These are phyloP conservation scores for Syncephalis plumigaleata DNA, from an alignment of 371 early-diverging fungal species.

Conservation along the genomic window DNA sequence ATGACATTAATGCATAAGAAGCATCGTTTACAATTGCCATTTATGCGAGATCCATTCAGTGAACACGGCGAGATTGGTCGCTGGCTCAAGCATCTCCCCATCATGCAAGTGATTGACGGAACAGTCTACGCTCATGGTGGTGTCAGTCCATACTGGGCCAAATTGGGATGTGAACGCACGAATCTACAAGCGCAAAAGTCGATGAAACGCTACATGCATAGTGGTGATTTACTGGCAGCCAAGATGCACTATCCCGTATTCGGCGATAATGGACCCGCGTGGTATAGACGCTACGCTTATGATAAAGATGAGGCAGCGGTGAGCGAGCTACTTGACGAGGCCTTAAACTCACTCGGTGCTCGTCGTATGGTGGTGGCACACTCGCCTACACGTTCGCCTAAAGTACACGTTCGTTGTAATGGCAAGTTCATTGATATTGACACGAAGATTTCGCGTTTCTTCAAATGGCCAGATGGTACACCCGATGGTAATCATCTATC, in stretches of 20 bases:
- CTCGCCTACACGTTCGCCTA: conserved; percentile 41
- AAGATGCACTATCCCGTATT: conserved; percentile 13
- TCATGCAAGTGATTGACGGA: conserved; percentile 29
- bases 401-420: conserved; percentile 39
- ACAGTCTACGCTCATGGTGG: conserved; percentile 63
- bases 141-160: conserved; percentile 25
- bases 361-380: conserved; percentile 60
- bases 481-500: conserved; percentile 24
- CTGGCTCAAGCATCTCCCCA: conserved; percentile 23
- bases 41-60: conserved; percentile 22
- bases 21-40: conserved; percentile 11
- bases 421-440: conserved; percentile 50
- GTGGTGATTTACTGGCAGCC: conserved; percentile 3
- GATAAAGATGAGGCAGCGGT: conserved; percentile 27
- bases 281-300: conserved; percentile 44
- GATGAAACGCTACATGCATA: conserved; percentile 10
- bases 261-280: conserved; percentile 25
- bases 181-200: conserved; percentile 12
- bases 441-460: conserved; percentile 50
- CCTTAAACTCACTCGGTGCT: conserved; percentile 23
- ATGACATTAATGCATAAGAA: conserved; percentile 42
- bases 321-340: conserved; percentile 18
- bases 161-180: conserved; percentile 27
- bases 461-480: conserved; percentile 7
- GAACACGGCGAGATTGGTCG: conserved; percentile 44